Evolutionary conservation across 768 basidiomycete species (phyloP), one percentile per base, ranked within the genome.

Genomic region (Dendrothele bispora): DNA sequence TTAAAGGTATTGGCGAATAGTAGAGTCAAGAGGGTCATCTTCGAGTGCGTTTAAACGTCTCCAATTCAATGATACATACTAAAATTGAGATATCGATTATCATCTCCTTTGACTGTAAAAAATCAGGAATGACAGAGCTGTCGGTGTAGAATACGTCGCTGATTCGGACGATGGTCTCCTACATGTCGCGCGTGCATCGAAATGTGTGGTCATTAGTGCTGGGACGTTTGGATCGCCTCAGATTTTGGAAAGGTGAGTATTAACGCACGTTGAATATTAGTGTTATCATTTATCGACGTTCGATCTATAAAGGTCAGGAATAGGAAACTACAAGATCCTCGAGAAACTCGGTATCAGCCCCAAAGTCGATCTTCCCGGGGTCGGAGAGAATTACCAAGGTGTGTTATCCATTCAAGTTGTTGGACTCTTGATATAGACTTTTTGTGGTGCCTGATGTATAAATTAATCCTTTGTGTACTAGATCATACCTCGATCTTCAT

Each of bases 371-470:
- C 76, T 91, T 12, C 86, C 86, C 1, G 84, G 84, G 15, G 90
- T 93, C 1, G 88, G 89, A 10, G 83, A 86, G 58, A 78, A 88
- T 52, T 81, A 79, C 43, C 71, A 75, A 53, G 81, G 80, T 77
- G 42, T 30, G 58, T 45, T 11, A 21, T 30, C 8, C 30, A 17
- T n/a, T 12, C 21, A 36, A 43, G 29, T 12, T 24, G 8, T 30
- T 2, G 36, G 17, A 10, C 28, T 22, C n/a, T 35, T n/a, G 27
- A 29, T 39, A 15, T 26, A 17, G 3, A 25, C 35, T 36, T 20
- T 4, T 7, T 17, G 29, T 20, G 11, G 28, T 5, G 29, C 49
- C 7, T 3, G 18, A 37, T n/a, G 20, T 10, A 27, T 24, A 18
- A 11, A 39, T 27, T 41, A 46, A 7, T 40, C 22, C 28, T 12